Conservation (phyloP, 1,139 yeast species). For the Hansenula anomala region DNA sequence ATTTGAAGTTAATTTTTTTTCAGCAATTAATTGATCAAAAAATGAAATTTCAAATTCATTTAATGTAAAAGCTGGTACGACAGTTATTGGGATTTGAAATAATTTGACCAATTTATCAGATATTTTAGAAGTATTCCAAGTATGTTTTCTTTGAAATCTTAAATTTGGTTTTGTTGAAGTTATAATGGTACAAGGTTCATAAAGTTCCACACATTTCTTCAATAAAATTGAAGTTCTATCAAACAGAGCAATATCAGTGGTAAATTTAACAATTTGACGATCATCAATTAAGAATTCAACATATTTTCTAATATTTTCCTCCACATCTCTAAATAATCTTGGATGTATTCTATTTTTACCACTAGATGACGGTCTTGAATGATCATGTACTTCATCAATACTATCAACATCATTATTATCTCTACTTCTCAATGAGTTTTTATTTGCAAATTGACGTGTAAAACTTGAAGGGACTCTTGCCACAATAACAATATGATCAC, state of each 20-base stretch:
- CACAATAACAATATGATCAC: conserved; percentile 57
- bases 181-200: conserved; percentile 62
- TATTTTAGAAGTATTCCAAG: conserved; percentile 58
- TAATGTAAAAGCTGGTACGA: conserved; percentile 66
- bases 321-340: conserved; percentile 19
- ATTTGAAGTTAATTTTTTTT: conserved; percentile 4
- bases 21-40: conserved; percentile 8
- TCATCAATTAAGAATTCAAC: conserved; percentile 41
- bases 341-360: conserved; percentile 2
- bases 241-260: conserved; percentile 42
- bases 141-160: conserved; percentile 44
- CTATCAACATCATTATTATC: too few relatives aligned
- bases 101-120: conserved; percentile 59
- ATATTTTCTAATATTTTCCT: conserved; percentile 41
- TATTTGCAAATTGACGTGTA: too few relatives aligned
- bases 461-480: conserved; percentile 35
- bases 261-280: conserved; percentile 45
- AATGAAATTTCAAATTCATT: conserved; percentile 42
- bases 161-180: conserved; percentile 55
- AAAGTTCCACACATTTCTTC: conserved; percentile 56
- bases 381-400: neutral
- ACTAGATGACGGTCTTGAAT: too few relatives aligned
- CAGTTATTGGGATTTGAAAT: conserved; percentile 64
- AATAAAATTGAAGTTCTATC: conserved; percentile 31
- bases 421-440: too few relatives aligned